Percentiles rank a stretch among this genome's conserved stretches.
Conservation (phyloP, 2,329 filamentous ascomycete genomes). For the Sclerotiophoma versabilis region DNA sequence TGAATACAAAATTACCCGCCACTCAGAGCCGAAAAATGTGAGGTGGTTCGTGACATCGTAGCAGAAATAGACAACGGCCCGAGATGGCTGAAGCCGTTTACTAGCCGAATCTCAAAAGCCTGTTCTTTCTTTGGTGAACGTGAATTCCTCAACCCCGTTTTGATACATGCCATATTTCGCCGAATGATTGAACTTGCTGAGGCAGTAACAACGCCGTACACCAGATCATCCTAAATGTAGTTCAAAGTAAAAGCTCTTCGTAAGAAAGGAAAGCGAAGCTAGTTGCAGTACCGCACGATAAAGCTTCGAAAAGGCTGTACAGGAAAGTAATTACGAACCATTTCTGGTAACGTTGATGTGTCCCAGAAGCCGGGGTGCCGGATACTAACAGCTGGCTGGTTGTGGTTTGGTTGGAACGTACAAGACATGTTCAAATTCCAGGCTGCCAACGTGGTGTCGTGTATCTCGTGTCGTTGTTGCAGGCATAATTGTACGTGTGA, state of each 20-base stretch:
- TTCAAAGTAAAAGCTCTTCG: background rate
- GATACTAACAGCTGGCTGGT: background rate
- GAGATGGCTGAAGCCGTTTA: background rate
- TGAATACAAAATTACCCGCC: background rate
- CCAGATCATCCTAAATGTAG: background rate
- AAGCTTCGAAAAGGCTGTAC: slow-evolving; percentile 1
- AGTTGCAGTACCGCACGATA: background rate
- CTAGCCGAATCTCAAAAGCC: background rate
- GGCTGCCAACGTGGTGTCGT: background rate
- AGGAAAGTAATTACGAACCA: slow-evolving; percentile 1
- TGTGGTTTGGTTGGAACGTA: too few species aligned
- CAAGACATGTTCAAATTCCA: background rate
- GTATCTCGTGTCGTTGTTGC: slow-evolving; percentile 1
- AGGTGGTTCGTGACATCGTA: background rate
- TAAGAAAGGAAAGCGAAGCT: background rate
- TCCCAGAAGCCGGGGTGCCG: background rate
- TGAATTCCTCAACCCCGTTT: background rate
- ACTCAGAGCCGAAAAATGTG: background rate
- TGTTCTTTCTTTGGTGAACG: background rate
- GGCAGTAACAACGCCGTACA: background rate
- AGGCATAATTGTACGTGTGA: background rate
- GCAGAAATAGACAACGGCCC: background rate
- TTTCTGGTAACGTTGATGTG: background rate
- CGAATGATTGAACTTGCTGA: background rate
- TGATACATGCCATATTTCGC: background rate